Conservation (phyloP, 768 basidiomycete species). For the Strobilomyces confusus region DNA sequence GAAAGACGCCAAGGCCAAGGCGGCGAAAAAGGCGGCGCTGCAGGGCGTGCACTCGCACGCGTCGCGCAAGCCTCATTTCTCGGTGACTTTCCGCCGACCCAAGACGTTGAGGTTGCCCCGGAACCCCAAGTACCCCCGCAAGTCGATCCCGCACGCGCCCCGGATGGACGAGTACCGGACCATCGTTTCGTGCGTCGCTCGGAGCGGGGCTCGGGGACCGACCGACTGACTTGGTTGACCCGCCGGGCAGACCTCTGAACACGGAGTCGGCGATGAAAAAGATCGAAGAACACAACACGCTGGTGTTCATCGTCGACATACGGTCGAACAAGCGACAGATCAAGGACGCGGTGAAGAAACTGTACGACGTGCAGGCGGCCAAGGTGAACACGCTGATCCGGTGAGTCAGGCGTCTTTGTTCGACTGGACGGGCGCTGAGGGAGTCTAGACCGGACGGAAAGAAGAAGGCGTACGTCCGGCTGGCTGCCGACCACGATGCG, state of each 20-base stretch:
- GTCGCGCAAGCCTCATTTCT: conserved; percentile 75
- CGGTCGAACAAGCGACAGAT: conserved; percentile 98
- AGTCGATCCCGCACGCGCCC: conserved; percentile 86
- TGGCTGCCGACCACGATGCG: conserved; percentile 95
- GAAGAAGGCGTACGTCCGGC: conserved; percentile 98
- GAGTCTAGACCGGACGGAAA: conserved; percentile 85
- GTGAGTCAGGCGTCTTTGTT: conserved; percentile 41
- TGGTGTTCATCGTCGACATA: conserved; percentile 96
- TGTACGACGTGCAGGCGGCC: conserved; percentile 94
- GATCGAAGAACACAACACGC: conserved; percentile 99
- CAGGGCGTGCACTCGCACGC: conserved; percentile 78
- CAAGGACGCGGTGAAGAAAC: conserved; percentile 98
- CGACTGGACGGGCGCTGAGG: neutral
- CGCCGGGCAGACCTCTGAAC: conserved; percentile 65
- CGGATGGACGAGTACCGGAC: conserved; percentile 97
- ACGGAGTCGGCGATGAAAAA: conserved; percentile 99
- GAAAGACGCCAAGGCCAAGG: conserved; percentile 72
- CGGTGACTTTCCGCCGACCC: conserved; percentile 93
- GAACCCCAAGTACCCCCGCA: conserved; percentile 91
- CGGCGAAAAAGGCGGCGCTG: conserved; percentile 94
- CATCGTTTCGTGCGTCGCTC: conserved; percentile 65
- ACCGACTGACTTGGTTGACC: too few species aligned
- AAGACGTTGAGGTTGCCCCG: conserved; percentile 86
- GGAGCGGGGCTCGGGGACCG: neutral
- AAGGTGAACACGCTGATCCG: conserved; percentile 99